These are phyloP conservation scores for Jaminaea rosea DNA, from an alignment of 1,284 basidiomycete genomes.

Conservation along the genomic window DNA sequence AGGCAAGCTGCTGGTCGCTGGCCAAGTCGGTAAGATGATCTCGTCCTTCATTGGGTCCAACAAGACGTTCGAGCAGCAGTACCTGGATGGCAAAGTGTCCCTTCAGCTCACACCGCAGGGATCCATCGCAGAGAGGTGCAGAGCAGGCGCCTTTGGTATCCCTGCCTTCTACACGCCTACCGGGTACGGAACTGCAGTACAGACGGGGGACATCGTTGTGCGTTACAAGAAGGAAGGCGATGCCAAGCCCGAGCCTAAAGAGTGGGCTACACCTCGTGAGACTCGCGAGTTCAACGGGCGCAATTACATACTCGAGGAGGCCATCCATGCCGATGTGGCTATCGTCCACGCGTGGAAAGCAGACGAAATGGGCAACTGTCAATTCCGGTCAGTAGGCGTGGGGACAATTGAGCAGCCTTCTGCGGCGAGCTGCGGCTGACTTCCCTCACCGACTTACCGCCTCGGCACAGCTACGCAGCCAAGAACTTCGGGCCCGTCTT, in stretches of 20 bases:
- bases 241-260: slow-evolving; percentile 32
- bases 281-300: slow-evolving; percentile 69
- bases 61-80: slow-evolving; percentile 42
- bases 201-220: slow-evolving; percentile 49
- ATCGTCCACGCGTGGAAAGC: slow-evolving; percentile 91
- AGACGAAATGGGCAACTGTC: slow-evolving; percentile 59
- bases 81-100: slow-evolving; percentile 33
- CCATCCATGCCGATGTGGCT: slow-evolving; percentile 76
- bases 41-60: slow-evolving; percentile 44
- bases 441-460: too few relatives aligned
- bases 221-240: slow-evolving; percentile 35
- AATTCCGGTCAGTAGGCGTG: slow-evolving; percentile 45
- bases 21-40: slow-evolving; percentile 37
- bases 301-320: slow-evolving; percentile 75
- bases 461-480: slow-evolving; percentile 19
- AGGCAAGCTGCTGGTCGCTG: slow-evolving; percentile 28
- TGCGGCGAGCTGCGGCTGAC: too few relatives aligned
- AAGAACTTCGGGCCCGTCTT: slow-evolving; percentile 40
- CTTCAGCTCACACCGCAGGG: slow-evolving; percentile 44
- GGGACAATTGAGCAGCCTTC: too few relatives aligned
- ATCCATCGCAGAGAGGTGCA: slow-evolving; percentile 79
- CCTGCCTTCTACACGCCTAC: slow-evolving; percentile 94
- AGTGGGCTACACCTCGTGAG: slow-evolving; percentile 57
- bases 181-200: slow-evolving; percentile 53
- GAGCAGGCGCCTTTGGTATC: slow-evolving; percentile 86